phyloP scores from a whole-genome alignment of 495 filamentous ascomycete genomes.

The Thermothielavioides terrestris region DNA sequence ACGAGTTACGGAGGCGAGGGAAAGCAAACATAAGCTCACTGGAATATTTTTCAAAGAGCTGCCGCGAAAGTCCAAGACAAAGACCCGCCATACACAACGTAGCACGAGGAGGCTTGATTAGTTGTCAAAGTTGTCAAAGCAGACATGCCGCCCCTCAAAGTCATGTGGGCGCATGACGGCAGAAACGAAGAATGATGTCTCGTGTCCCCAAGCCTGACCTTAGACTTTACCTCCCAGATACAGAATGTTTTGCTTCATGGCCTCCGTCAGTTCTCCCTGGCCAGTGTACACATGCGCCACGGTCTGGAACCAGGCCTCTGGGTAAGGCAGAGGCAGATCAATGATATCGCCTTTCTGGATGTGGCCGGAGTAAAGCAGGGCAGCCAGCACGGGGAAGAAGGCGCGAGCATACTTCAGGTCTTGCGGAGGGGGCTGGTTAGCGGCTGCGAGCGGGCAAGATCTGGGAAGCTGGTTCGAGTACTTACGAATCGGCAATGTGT shows the following conservation, averaged over 20 bases:
- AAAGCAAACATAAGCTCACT: not conserved
- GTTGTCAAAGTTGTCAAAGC: slow-evolving; percentile 2
- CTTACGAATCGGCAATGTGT: slow-evolving; percentile 43
- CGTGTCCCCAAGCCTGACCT: slow-evolving; percentile 5
- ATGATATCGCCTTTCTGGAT: slow-evolving; percentile 43
- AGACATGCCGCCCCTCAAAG: slow-evolving; percentile 4
- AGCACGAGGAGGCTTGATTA: slow-evolving; percentile 3
- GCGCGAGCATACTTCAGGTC: slow-evolving; percentile 43
- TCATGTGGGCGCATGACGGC: slow-evolving; percentile 11
- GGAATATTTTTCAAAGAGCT: not conserved
- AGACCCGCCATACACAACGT: not conserved
- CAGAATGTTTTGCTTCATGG: slow-evolving; percentile 43
- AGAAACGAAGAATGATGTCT: slow-evolving; percentile 1
- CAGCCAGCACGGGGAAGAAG: slow-evolving; percentile 43
- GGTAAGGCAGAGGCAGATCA: slow-evolving; percentile 48
- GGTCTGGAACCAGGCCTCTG: slow-evolving; percentile 43
- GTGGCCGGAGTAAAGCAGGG: slow-evolving; percentile 43
- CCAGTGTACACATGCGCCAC: slow-evolving; percentile 46
- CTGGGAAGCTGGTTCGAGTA: not conserved
- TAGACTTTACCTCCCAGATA: slow-evolving; percentile 44
- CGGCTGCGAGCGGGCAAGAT: not conserved
- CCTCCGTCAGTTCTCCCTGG: slow-evolving; percentile 34
- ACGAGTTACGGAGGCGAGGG: not conserved
- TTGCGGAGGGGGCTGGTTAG: slow-evolving; percentile 14
- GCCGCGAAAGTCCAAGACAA: not conserved